Evolutionary conservation across 352 stramenopile species (phyloP), one percentile per base, ranked within the genome.

Genomic region (Phytophthora tubulina): DNA sequence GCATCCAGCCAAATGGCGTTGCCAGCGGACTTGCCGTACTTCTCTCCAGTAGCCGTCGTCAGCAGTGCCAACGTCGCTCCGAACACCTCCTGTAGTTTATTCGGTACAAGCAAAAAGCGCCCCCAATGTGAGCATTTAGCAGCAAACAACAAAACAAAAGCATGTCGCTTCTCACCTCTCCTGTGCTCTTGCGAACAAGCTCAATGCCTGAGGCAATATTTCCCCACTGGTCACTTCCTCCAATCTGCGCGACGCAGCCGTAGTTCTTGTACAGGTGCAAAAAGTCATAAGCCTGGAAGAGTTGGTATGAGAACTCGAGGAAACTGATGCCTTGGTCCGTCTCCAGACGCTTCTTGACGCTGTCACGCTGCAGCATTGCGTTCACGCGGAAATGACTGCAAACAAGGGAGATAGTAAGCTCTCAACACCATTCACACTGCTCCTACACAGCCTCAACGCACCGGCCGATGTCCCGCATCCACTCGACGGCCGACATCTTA

Each of bases 231-330:
- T 99, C 98, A 57, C 91, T 99, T 39, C 98, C 98, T 51, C 98
- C 98, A 55, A 99, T 92, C 81, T 99, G 98, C 52, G 98, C 87
- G 14, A 94, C 82, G 45, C 95, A 98, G 62, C 90, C 81, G 65
- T 99, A 82, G n/a, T 94, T 72, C 52, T 88, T 77, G 79, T 94
- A 94, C 11, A 99, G 78, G 72, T 99, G 96, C 59, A 99, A 73
- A 80, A 99, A 99, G 76, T 99, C 98, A 72, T 99, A 99, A 7
- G 98, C 97, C 82, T 99, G 98, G 65, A 99, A 95, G 67, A 99
- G 94, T 88, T 99, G 99, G 85, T 99, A 99, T 70, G 98, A 99
- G 72, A 99, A 99, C 88, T 99, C 98, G 60, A 99, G 92, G 82
- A 99, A 99, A 64, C 90, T 98, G 78, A 99, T 96, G 49, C 94